Evolutionary conservation across 176 grass and related monocot species (phyloP), one percentile per base, ranked within the genome.

Genomic region (Puya raimondii): DNA sequence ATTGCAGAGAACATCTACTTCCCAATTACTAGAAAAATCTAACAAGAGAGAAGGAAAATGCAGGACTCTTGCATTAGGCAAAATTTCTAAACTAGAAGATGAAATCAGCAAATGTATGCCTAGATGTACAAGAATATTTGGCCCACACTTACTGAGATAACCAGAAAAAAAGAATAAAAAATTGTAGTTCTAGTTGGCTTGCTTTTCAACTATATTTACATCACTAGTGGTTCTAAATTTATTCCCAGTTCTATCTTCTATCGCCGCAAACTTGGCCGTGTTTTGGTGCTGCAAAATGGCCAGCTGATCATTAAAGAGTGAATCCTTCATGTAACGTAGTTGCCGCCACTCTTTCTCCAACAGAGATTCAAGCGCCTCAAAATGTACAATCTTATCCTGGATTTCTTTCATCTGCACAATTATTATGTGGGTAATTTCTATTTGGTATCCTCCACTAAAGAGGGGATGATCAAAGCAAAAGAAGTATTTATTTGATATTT

Each of bases 341-440:
- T 99, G 94, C 51, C 77, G 76, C 53, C 80, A 72, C 83, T 99
- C 84, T 72, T 76, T 88, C 74, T 90, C 94, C 84, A 99, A 80
- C 42, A 90, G 47, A 6, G 81, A 73, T 66, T 99, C 94, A 68
- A 88, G 58, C 54, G 90, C 81, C 78, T 97, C 94, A 17, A 97
- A 92, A 12, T 63, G 68, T 9, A 68, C 53, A 76, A 97, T 87
- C 76, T 99, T 88, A 56, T 99, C 77, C 73, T 84, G 86, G 68
- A 99, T 90, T 85, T 92, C 94, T 69, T 90, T 93, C 94, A 99
- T 99, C 94, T 99, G 77, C 76, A 72, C 12, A 78, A n/a, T 54
- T 53, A 74, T 61, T 56, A 51, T 21, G 23, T 64, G 47, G 33
- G 17, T 13, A 48, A 3, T 56, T 49, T 69, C 25, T 12, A 59